These are phyloP conservation scores for Aristolochia fimbriata DNA, from an alignment of 164 flowering plant genomes.

Conservation along the genomic window DNA sequence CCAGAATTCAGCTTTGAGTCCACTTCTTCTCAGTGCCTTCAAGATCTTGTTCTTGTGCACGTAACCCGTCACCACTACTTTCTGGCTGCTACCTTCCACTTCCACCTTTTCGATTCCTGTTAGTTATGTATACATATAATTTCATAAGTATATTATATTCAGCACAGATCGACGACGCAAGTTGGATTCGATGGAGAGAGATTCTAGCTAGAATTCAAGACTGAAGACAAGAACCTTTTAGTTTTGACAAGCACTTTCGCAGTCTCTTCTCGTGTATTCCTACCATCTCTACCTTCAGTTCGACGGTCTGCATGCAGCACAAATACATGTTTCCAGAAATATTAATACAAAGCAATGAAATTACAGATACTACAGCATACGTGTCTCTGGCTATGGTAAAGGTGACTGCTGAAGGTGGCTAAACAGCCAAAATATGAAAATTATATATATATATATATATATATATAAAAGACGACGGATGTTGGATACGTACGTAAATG, in stretches of 20 bases:
- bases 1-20: slow-evolving; percentile 63
- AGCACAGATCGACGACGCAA: background rate
- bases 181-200: background rate
- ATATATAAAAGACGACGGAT: background rate
- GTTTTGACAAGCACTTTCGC: slow-evolving; percentile 47
- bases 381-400: no score
- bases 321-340: slow-evolving; percentile 6
- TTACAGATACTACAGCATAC: no score
- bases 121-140: no score
- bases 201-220: background rate
- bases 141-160: background rate
- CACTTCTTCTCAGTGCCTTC: slow-evolving; percentile 47
- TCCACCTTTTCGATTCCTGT: slow-evolving; percentile 66
- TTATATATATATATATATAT: no score
- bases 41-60: slow-evolving; percentile 49
- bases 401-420: background rate
- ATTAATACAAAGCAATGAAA: background rate
- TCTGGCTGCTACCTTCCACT: slow-evolving; percentile 46
- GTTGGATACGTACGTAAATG: background rate
- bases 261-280: slow-evolving; percentile 54
- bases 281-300: slow-evolving; percentile 66
- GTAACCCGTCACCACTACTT: slow-evolving; percentile 49
- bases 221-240: slow-evolving; percentile 26
- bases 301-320: slow-evolving; percentile 34
- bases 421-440: background rate